These are phyloP conservation scores for Neurospora sp. DNA, from an alignment of 495 filamentous ascomycete species.

Conservation along the genomic window DNA sequence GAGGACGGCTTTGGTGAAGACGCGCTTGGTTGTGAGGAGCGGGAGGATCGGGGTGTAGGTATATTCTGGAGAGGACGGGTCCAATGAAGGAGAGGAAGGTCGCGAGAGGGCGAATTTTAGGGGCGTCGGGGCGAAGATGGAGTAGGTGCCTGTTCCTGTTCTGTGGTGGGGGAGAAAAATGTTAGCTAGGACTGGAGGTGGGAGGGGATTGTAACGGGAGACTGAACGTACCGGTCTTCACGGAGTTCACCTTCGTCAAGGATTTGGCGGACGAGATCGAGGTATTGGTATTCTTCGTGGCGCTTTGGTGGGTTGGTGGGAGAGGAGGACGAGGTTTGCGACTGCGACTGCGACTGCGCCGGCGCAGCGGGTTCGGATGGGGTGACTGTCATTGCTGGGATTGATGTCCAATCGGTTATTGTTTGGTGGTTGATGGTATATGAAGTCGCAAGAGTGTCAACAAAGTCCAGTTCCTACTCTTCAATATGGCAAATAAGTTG, in stretches of 20 bases:
- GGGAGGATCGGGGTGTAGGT: slow-evolving; percentile 58
- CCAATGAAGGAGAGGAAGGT: not conserved
- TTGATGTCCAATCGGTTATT: not conserved
- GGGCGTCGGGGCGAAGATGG: slow-evolving; percentile 76
- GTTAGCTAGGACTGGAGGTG: not conserved
- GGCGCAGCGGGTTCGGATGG: not conserved
- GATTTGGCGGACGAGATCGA: slow-evolving; percentile 22
- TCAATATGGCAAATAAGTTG: not conserved
- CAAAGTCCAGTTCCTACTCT: not conserved
- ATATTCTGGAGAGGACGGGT: slow-evolving; percentile 26
- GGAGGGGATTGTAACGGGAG: not conserved
- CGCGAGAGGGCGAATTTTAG: slow-evolving; percentile 66
- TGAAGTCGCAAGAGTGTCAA: not conserved
- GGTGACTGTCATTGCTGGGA: slow-evolving; percentile 7
- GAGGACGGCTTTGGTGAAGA: slow-evolving; percentile 84
- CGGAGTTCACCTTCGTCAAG: slow-evolving; percentile 21
- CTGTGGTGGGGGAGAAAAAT: slow-evolving; percentile 24
- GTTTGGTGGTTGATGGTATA: not conserved
- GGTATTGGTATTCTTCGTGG: slow-evolving; percentile 24
- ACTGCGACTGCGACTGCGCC: not conserved
- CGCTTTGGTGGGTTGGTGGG: not conserved
- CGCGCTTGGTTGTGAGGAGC: slow-evolving; percentile 92
- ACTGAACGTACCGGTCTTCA: slow-evolving; percentile 13
- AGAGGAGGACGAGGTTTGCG: not conserved
- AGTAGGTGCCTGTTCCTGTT: slow-evolving; percentile 86